Base-by-base conservation (phyloP, 2,329 filamentous ascomycete species). In the Aspergillus brunneoviolaceus region DNA sequence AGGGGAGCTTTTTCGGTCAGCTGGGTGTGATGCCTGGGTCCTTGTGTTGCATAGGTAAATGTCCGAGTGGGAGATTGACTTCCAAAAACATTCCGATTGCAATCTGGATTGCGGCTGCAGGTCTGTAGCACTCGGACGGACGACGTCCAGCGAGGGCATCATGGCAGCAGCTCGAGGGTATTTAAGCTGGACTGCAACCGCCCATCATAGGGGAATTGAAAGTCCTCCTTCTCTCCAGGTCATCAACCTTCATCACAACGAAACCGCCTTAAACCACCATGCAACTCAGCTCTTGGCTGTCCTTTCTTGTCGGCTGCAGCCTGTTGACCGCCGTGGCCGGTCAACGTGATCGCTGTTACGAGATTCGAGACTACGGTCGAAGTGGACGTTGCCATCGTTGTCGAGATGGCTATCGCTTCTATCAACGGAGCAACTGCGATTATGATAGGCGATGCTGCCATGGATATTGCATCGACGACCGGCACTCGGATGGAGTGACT, bases 341-440 rank as follows among this genome's bases (percentile, higher is more conserved):
- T 5, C 56, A 58, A 29, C 49, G 39, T 9, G 39, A 45, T 19
- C 16, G 39, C 19, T 58, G 56, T 39, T 58, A 58, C 35, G 45
- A 14, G 3, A 58, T 53, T 14, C 56, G 45, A 9, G 29, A 33
- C 21, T 49, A 53, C 35, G 56, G 56, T 11, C 39, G 27, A 16
- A 29, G 23, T 7, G 5, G 16, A 9, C 5, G 39, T 14, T 58
- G 56, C 27, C 33, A n/a, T 25, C 56, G 35, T 25, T 56, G 45
- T n/a, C 11, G 27, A 19, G 10, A 12, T 7, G 54, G 54, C 27
- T 49, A 56, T 47, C 42, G 27, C 23, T 56, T 56, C 45, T 31
- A 21, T 14, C 25, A 19, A 4, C 31, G 21, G 25, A 23, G 54
- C 27, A 29, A 35, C 1, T 56, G 54, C n/a, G 31, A 56, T 3